Conservation (phyloP, 768 basidiomycete species). For the Mycena galericulata region DNA sequence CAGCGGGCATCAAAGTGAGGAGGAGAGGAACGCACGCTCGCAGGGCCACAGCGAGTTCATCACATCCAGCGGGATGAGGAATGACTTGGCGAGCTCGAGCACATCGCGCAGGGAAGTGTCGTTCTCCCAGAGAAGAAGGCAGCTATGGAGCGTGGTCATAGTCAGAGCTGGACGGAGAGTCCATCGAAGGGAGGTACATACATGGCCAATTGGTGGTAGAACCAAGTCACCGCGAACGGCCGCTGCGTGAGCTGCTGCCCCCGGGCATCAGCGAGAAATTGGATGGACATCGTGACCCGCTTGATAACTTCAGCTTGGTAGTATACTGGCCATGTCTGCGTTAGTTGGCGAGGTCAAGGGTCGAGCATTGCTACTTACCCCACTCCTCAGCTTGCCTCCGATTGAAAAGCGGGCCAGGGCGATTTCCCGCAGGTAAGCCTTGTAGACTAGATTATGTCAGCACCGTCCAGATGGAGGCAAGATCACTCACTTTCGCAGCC, state of each 20-base stretch:
- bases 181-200: background rate
- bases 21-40: slow-evolving; percentile 48
- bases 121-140: slow-evolving; percentile 73
- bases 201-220: slow-evolving; percentile 32
- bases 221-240: slow-evolving; percentile 25
- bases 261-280: slow-evolving; percentile 19
- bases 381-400: slow-evolving; percentile 32
- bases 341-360: background rate
- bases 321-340: background rate
- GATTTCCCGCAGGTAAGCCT: slow-evolving; percentile 16
- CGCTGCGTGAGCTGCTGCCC: slow-evolving; percentile 24
- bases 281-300: slow-evolving; percentile 22
- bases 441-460: slow-evolving; percentile 21
- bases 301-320: slow-evolving; percentile 25
- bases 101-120: slow-evolving; percentile 69
- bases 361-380: slow-evolving; percentile 10
- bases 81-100: slow-evolving; percentile 73
- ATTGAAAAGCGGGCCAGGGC: slow-evolving; percentile 26
- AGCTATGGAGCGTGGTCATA: slow-evolving; percentile 52
- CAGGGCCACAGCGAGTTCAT: slow-evolving; percentile 80
- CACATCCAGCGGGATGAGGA: slow-evolving; percentile 72
- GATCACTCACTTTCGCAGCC: slow-evolving; percentile 55
- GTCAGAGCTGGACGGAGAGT: background rate
- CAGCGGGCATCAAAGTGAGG: background rate
- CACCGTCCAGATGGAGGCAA: background rate